These are phyloP conservation scores for Leccinum variicolor DNA, from an alignment of 768 basidiomycete genomes.

Conservation along the genomic window DNA sequence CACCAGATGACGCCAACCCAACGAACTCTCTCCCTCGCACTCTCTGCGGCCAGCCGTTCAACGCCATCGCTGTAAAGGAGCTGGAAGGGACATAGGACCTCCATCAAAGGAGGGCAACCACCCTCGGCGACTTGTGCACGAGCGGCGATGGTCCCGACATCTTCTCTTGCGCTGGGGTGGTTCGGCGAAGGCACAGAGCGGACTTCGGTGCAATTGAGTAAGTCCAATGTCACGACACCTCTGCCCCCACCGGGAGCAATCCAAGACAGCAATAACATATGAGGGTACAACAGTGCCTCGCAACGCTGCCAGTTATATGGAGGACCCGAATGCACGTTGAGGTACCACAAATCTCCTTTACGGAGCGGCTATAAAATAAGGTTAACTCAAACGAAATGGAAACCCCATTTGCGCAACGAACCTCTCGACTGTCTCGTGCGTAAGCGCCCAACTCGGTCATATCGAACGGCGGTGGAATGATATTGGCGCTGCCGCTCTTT, in stretches of 20 bases:
- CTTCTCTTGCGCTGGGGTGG: slow-evolving; percentile 78
- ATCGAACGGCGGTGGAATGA: slow-evolving; percentile 46
- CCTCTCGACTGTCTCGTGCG: slow-evolving; percentile 41
- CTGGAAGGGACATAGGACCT: slow-evolving; percentile 85
- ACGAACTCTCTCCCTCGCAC: slow-evolving; percentile 77
- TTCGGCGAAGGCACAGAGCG: slow-evolving; percentile 78
- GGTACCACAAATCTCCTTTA: slow-evolving; percentile 85
- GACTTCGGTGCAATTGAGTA: slow-evolving; percentile 84
- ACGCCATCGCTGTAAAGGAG: slow-evolving; percentile 88
- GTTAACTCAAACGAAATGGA: slow-evolving; percentile 10
- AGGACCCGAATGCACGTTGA: slow-evolving; percentile 83
- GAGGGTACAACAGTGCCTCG: slow-evolving; percentile 79
- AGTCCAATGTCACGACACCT: slow-evolving; percentile 82
- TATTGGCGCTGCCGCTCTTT: slow-evolving; percentile 29
- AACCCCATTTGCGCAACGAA: slow-evolving; percentile 19
- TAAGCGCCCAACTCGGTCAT: slow-evolving; percentile 44
- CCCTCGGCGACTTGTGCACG: slow-evolving; percentile 49
- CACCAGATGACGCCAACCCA: slow-evolving; percentile 93
- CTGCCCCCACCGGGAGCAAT: slow-evolving; percentile 77
- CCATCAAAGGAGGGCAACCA: slow-evolving; percentile 50
- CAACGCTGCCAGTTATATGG: slow-evolving; percentile 81
- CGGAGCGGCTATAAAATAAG: slow-evolving; percentile 64
- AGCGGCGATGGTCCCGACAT: slow-evolving; percentile 85
- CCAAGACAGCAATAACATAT: slow-evolving; percentile 85
- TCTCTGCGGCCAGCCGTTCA: slow-evolving; percentile 86